phyloP scores from a whole-genome alignment of 495 filamentous ascomycete genomes.

The Neurospora sp. region DNA sequence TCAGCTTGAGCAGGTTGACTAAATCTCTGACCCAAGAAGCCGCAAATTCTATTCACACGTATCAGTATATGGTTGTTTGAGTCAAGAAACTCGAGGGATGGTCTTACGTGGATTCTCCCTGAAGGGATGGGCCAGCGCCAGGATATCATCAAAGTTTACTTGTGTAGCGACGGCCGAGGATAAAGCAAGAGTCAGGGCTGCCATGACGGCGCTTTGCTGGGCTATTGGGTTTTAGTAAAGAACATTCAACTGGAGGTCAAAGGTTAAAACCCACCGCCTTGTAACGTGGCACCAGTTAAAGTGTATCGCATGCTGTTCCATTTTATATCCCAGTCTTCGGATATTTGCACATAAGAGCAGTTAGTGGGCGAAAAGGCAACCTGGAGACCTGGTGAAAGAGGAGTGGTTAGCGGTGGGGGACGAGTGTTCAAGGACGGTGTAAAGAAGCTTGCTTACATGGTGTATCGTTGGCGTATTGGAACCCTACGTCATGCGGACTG shows the following conservation, averaged over 20 bases:
- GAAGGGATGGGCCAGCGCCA: slow-evolving; percentile 52
- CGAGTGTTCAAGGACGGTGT: slow-evolving; percentile 13
- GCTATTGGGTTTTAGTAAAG: slow-evolving; percentile 9
- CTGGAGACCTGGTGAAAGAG: slow-evolving; percentile 41
- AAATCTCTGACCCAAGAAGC: slow-evolving; percentile 50
- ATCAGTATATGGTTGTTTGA: slow-evolving; percentile 17
- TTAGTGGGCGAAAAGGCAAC: slow-evolving; percentile 66
- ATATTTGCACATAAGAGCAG: slow-evolving; percentile 53
- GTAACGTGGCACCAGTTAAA: slow-evolving; percentile 29
- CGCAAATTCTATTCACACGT: slow-evolving; percentile 30
- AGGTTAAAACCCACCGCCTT: slow-evolving; percentile 29
- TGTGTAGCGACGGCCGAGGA: slow-evolving; percentile 42
- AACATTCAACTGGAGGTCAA: not conserved
- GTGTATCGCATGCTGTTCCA: slow-evolving; percentile 53
- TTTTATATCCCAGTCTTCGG: slow-evolving; percentile 54
- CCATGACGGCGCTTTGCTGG: slow-evolving; percentile 31
- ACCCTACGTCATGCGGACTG: slow-evolving; percentile 61
- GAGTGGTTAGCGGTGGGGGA: slow-evolving; percentile 5
- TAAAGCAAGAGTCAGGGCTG: slow-evolving; percentile 26
- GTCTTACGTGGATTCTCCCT: slow-evolving; percentile 26
- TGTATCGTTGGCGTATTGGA: slow-evolving; percentile 46
- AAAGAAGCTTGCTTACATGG: slow-evolving; percentile 36
- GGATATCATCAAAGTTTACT: slow-evolving; percentile 61
- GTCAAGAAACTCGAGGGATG: not conserved
- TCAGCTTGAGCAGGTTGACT: slow-evolving; percentile 53